phyloP scores from a whole-genome alignment of 2,329 filamentous ascomycete species.

The Alternaria arbusti region DNA sequence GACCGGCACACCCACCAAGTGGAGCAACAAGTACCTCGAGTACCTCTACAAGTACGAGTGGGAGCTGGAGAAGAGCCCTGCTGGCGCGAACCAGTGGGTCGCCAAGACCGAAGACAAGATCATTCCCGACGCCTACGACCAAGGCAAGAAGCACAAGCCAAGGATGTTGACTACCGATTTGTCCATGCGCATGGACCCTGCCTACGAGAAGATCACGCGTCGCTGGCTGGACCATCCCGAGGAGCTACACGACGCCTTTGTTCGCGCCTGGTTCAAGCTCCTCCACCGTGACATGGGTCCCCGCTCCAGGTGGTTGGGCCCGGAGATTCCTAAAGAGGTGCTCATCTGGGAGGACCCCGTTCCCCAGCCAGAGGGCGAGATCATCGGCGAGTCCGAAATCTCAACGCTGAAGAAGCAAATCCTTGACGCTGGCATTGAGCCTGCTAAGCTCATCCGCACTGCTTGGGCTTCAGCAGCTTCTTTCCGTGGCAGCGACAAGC shows the following conservation, averaged over 20 bases:
- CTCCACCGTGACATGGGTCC: conserved; percentile 82
- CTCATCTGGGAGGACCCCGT: conserved; percentile 79
- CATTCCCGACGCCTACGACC: conserved; percentile 74
- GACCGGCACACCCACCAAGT: conserved; percentile 77
- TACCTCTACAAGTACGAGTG: conserved; percentile 81
- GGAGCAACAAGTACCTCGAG: conserved; percentile 76
- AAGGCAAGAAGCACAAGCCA: conserved; percentile 74
- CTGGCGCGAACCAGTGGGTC: conserved; percentile 77
- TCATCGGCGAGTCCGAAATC: conserved; percentile 69
- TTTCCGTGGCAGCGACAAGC: conserved; percentile 72
- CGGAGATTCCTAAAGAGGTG: conserved; percentile 73
- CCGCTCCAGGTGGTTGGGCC: conserved; percentile 72
- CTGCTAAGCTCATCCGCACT: conserved; percentile 65
- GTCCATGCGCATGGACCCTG: conserved; percentile 72
- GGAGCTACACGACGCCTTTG: conserved; percentile 72
- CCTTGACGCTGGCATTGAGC: conserved; percentile 65
- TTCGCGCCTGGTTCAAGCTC: conserved; percentile 82
- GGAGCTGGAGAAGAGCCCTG: conserved; percentile 77
- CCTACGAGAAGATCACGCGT: conserved; percentile 77
- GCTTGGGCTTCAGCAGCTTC: conserved; percentile 47
- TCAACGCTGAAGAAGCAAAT: conserved; percentile 72
- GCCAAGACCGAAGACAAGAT: conserved; percentile 71
- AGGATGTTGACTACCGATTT: conserved; percentile 80
- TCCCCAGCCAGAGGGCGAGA: conserved; percentile 62
- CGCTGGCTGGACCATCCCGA: conserved; percentile 73